Evolutionary conservation across 2,329 filamentous ascomycete species (phyloP), one percentile per base, ranked within the genome.

Genomic region (Neospermospora avenae): DNA sequence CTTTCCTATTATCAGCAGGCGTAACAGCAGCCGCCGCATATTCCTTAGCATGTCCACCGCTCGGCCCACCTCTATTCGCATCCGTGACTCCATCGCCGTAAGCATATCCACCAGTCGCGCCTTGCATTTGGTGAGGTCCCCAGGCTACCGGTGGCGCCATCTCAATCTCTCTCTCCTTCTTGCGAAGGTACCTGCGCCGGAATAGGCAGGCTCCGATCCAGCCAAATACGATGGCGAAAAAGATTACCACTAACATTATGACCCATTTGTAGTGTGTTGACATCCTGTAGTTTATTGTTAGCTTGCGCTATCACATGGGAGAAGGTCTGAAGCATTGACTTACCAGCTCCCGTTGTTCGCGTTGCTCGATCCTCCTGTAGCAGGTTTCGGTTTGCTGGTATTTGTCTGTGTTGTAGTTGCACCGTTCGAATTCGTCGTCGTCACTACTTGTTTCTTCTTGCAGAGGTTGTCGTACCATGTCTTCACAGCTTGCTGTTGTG

Each of bases 181-280:
- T 89, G 65, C 84, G 84, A 65, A 91, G 79, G 74, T 93, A 88
- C 66, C 88, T 86, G 59, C 86, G 85, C 66, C 90, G 88, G 76
- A 90, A 84, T 73, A 88, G 83, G 70, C 86, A 84, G 41, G 87
- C 88, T 18, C 83, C 80, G 41, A 88, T 75, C 80, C 87, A 89
- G 69, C 91, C 82, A 59, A 79, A 78, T 14, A 81, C 76, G 63
- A 96, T 89, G 56, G 79, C 87, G 61, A 93, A 77, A 45, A 87
- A 81, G 28, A 96, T 80, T 63, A 93, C 77, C 65, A 91, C 86
- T 56, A 95, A 80, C 81, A 95, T 91, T 63, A 93, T 80, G 48
- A 96, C 84, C 90, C 90, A 96, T 77, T 86, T 81, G 78, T 84
- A 91, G 74, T 93, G 90, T 28, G 78, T 80, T 7, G 81, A 80